Base-by-base conservation (phyloP, 306 rosid genomes). In the Medicago lupulina region DNA sequence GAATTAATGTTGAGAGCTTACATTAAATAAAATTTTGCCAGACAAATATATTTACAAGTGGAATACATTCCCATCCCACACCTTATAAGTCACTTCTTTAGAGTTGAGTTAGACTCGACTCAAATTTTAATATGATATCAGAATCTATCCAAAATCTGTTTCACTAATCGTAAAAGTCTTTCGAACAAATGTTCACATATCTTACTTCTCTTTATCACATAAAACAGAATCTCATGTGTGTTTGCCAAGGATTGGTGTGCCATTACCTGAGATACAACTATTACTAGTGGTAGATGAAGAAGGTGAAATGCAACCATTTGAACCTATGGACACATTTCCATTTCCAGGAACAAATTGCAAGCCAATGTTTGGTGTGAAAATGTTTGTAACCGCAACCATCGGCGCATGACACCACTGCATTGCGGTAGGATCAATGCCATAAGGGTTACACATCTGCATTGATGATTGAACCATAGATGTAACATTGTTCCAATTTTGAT, bases 311-410 rank as follows among this genome's bases (percentile, higher is more conserved):
- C 85, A 82, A 51, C 69, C 78, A 47, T 82, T 84, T 43, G 88
- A 84, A 73, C 78, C 84, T 16, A 60, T 53, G 39, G 89, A 81
- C 18, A 81, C 62, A 31, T 80, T 17, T n/a, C 85, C 87, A 8
- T 76, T n/a, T 70, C 89, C 83, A 13, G 86, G 89, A 67, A 86
- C 81, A 78, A 79, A 75, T 70, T 83, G 89, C 49, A 87, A 21
- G 0, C 92, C 86, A 63, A 86, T 68, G 46, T 78, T 81, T 14
- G 88, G 80, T 3, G 88, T 77, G 47, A 79, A 79, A 58, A 76
- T 60, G 60, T 88, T 83, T 0, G 88, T 88, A 70, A 83, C 86
- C 1, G 88, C 77, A 55, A 83, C 73, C 80, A 86, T 38, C 2
- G 89, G 85, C 2, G 84, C 8, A 2, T 81, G 86, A 51, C 80